Percentiles rank a stretch among this genome's conserved stretches.
Evolutionary conservation across 768 basidiomycete genomes (phyloP).

Genomic region (Austroboletus festivus): DNA sequence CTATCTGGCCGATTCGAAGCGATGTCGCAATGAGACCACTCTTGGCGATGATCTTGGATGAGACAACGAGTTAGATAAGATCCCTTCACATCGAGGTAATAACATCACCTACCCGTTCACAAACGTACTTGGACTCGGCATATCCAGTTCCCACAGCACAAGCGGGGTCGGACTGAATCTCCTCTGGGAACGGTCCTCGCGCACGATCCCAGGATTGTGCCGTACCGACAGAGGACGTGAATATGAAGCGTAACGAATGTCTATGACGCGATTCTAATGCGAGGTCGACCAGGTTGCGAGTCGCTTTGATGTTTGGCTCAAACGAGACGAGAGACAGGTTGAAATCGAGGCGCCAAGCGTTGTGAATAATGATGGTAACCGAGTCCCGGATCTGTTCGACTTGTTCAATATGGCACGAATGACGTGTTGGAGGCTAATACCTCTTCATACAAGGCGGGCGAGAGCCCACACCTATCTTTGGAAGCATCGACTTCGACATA

Average conservation of each 20-base stretch:
- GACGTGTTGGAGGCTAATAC: conserved; percentile 11
- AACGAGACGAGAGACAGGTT: conserved; percentile 38
- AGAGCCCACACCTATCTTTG: conserved; percentile 30
- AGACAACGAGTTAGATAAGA: background rate
- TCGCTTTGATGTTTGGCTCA: conserved; percentile 34
- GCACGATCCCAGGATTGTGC: conserved; percentile 24
- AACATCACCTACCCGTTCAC: conserved; percentile 33
- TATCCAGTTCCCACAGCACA: conserved; percentile 35
- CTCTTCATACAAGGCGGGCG: conserved; percentile 24
- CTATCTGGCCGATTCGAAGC: conserved; percentile 35
- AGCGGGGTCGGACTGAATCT: conserved; percentile 26
- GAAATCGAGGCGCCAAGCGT: conserved; percentile 32
- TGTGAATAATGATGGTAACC: conserved; percentile 32
- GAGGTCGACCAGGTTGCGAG: conserved; percentile 33
- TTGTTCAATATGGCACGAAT: background rate
- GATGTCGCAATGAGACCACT: conserved; percentile 26
- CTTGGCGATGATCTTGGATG: conserved; percentile 16
- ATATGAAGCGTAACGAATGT: conserved; percentile 16
- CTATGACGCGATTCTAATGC: conserved; percentile 27
- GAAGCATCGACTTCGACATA: conserved; percentile 39
- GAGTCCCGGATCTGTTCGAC: conserved; percentile 16
- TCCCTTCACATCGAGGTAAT: too few species aligned
- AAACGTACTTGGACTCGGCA: conserved; percentile 37
- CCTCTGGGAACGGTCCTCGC: conserved; percentile 35
- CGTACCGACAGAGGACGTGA: conserved; percentile 25